phyloP scores from a whole-genome alignment of 176 grass and related monocot genomes.

The Sorghum bicolor region Sorghum_bicolor_NCBIv3 NC_012870.2:62175501-62176000 shows the following conservation, averaged over 20 bases:
- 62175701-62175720: too few species aligned
- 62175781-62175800: background rate
- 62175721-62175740: background rate
- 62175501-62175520: too few species aligned
- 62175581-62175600: too few species aligned
- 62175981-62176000: background rate
- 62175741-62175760: background rate
- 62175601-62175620: too few species aligned
- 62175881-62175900: background rate
- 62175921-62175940: background rate
- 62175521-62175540: too few species aligned
- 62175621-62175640: too few species aligned
- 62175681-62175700: too few species aligned
- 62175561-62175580: too few species aligned
- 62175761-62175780: background rate
- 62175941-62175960: background rate
- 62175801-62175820: slow-evolving; percentile 10
- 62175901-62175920: background rate
- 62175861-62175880: slow-evolving; percentile 8
- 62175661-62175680: too few species aligned
- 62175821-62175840: background rate
- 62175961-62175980: background rate
- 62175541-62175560: too few species aligned
- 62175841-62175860: background rate
- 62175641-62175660: too few species aligned